phyloP scores from a whole-genome alignment of 805 yeast species.

The Wickerhamomyces strasburgensis region DNA sequence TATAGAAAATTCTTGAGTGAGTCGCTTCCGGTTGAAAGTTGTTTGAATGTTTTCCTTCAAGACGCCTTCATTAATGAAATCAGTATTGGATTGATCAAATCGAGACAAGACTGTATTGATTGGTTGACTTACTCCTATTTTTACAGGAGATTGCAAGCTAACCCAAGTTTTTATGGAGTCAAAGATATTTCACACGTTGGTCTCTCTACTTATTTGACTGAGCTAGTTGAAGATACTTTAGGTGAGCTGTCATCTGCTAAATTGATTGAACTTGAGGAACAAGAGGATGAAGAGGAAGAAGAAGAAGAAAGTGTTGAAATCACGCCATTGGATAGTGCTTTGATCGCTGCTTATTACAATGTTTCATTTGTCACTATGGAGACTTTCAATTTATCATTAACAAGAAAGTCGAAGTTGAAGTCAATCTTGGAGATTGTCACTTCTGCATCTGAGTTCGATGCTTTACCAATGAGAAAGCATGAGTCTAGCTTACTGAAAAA shows the following conservation, averaged over 20 bases:
- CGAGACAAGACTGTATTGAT: constrained; percentile 83
- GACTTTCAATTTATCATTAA: constrained; percentile 45
- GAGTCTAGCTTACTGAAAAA: constrained; percentile 47
- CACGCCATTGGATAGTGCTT: constrained; percentile 60
- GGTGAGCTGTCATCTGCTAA: constrained; percentile 57
- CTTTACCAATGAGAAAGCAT: constrained; percentile 53
- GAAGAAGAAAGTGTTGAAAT: constrained; percentile 33
- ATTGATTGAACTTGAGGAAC: constrained; percentile 51
- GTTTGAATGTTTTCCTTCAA: constrained; percentile 48
- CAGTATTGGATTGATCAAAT: constrained; percentile 54
- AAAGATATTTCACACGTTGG: constrained; percentile 59
- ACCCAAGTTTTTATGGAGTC: constrained; percentile 89
- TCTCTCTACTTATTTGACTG: constrained; percentile 77
- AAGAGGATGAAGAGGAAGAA: constrained; percentile 28
- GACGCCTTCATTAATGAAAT: constrained; percentile 74
- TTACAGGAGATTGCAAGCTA: constrained; percentile 71
- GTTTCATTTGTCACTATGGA: constrained; percentile 65
- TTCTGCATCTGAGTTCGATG: constrained; percentile 70
- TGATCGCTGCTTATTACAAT: constrained; percentile 71
- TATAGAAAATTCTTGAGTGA: constrained; percentile 68
- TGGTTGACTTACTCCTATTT: constrained; percentile 84
- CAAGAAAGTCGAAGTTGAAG: constrained; percentile 51
- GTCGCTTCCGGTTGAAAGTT: constrained; percentile 82
- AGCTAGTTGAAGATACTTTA: constrained; percentile 67
- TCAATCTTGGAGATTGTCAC: constrained; percentile 62